Evolutionary conservation across 345 rosid genomes (phyloP), one percentile per base, ranked within the genome.

Genomic region (Acer negundo): DNA sequence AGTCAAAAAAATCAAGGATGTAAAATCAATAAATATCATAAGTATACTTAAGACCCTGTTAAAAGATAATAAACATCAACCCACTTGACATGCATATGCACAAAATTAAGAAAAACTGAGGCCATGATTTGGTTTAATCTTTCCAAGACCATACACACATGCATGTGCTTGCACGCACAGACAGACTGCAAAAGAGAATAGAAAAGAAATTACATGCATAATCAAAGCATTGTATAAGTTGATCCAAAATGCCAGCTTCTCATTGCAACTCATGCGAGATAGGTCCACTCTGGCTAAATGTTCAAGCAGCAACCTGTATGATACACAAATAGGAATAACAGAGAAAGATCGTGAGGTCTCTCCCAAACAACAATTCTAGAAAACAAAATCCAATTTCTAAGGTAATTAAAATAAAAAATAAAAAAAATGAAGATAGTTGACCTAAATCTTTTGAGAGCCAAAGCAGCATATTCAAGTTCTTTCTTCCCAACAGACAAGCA

Each of bases 211-310:
- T 86, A 91, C 94, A 80, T 91, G 94, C 94, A 91, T 86, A 62
- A 91, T 85, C 86, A 91, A 82, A 28, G 94, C 94, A 72, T 91
- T 87, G 63, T 91, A 90, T 77, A 89, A 78, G 67, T 90, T 90
- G 83, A 90, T 86, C 94, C 94, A 90, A 82, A 90, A 90, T 75
- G 93, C 89, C 47, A 91, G 79, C 87, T 89, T 91, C 87, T 91
- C 90, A 23, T 76, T 77, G 78, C 80, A 76, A 55, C 72, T 75
- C 81, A 89, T 64, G 83, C 77, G 63, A 76, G 89, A 82, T 16
- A 87, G 88, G 76, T 85, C 83, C 74, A 86, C 88, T 78, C 80
- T 79, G 61, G 87, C 85, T 79, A 91, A 84, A 81, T 86, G 89
- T 84, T 89, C 89, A 78, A 91, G 88, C n/a, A 91, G 88, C 64